Base-by-base conservation (phyloP, 2,329 filamentous ascomycete genomes). In the Sodiomyces alkalinus region DNA sequence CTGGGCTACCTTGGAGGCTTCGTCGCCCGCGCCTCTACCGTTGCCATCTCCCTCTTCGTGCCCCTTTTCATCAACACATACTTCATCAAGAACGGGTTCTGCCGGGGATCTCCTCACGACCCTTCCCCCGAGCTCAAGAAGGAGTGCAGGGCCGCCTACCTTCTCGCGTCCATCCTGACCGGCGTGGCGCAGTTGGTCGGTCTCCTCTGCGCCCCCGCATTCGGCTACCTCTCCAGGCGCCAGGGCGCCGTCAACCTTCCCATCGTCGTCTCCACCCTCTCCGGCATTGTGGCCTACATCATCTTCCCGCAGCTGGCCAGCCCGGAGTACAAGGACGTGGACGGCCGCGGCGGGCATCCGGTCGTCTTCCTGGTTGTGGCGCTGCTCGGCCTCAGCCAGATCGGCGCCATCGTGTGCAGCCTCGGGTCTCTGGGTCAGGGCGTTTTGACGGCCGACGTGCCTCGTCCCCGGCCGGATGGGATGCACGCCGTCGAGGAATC, bases 401-500 rank as follows among this genome's bases (percentile, higher is more conserved):
- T 98, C 36, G 90, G 87, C 3, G 80, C 85, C 8, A 96, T 98
- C 33, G 90, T 98, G 1, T 94, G 86, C 55, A 92, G 82, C 38
- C 66, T 98, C n/a, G 85, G 81, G 1, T 72, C 90, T 1, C 65
- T 98, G 3, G 83, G 83, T 20, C 73, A 74, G 11, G 86, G 85
- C 4, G 77, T 96, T 14, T 60, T 92, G 14, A 56, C 59, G 5
- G 58, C 55, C 2, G 63, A 68, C 26, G 39, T 57, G 4, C 45
- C 44, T 12, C 32, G 18, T 43, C 44, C 19, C 39, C 53, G 26
- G 27, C 38, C 29, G 3, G 14, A 25, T 7, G 6, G 11, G 10
- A 35, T 51, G 16, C 44, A 44, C 26, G 40, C 39, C 6, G 22
- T 39, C 30, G 33, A 41, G 24, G 42, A 38, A 30, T 29, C 32